Evolutionary conservation across 345 rosid species (phyloP).

Genomic region (Syzygium aromaticum): DNA sequence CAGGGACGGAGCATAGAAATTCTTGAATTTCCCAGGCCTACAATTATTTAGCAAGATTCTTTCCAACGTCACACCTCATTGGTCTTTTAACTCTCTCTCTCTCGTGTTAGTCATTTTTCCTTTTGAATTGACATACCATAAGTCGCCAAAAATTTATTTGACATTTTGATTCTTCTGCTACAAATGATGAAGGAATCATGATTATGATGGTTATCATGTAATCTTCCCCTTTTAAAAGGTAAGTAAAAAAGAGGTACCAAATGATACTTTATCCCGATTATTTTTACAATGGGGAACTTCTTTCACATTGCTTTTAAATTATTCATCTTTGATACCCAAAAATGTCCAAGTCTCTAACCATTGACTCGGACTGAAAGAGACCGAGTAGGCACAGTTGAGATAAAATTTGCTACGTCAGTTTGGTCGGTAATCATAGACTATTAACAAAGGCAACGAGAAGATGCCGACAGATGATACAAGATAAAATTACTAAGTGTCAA

Average conservation of each 20-base stretch:
- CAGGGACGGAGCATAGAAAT: background rate
- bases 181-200: background rate
- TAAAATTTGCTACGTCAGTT: background rate
- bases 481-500: background rate
- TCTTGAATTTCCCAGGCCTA: background rate
- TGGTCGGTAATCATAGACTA: background rate
- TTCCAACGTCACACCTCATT: background rate
- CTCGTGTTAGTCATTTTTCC: background rate
- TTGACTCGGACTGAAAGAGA: background rate
- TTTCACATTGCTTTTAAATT: background rate
- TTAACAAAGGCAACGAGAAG: background rate
- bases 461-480: background rate
- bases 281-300: background rate
- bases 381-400: background rate
- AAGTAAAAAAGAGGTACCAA: background rate
- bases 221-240: background rate
- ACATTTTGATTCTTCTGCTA: background rate
- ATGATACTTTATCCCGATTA: background rate
- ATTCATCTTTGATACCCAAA: background rate
- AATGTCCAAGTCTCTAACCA: background rate
- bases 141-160: background rate
- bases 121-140: background rate
- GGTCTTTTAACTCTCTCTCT: background rate
- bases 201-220: background rate
- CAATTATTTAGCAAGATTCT: background rate